phyloP scores from a whole-genome alignment of 1,139 yeast species.

The Candida sp. region DNA sequence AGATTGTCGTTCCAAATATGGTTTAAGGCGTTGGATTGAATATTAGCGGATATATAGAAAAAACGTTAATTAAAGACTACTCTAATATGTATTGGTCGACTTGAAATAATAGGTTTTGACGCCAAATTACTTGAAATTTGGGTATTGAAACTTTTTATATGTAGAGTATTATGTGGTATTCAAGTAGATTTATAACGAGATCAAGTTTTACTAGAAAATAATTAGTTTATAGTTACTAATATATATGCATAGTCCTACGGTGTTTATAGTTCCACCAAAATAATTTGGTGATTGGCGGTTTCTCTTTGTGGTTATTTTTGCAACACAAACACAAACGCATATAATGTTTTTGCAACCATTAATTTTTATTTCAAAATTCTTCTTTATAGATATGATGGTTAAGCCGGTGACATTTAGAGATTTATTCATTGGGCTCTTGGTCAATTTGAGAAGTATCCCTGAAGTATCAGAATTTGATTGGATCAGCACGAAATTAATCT shows the following conservation, averaged over 20 bases:
- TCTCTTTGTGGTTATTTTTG: not conserved
- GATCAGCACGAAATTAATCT: not conserved
- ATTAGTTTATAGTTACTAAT: too few species aligned
- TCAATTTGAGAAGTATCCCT: not conserved
- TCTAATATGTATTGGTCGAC: not conserved
- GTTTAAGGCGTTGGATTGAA: not conserved
- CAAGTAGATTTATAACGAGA: too few species aligned
- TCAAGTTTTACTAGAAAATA: too few species aligned
- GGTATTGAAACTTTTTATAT: too few species aligned
- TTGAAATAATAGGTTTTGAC: too few species aligned
- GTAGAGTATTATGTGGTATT: too few species aligned
- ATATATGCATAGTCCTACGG: too few species aligned
- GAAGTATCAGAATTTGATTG: conserved; percentile 2
- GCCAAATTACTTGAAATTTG: too few species aligned
- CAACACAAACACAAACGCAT: not conserved
- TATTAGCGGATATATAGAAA: not conserved
- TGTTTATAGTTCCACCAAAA: too few species aligned
- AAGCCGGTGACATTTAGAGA: conserved; percentile 1
- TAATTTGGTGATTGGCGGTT: too few species aligned
- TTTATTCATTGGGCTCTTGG: not conserved
- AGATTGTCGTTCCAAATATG: not conserved
- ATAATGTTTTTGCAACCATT: not conserved
- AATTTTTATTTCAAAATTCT: not conserved
- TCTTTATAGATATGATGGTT: not conserved
- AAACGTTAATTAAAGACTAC: not conserved